These are phyloP conservation scores for Diddensiella caesifluorescens DNA, from an alignment of 805 yeast species.

Conservation along the genomic window DNA sequence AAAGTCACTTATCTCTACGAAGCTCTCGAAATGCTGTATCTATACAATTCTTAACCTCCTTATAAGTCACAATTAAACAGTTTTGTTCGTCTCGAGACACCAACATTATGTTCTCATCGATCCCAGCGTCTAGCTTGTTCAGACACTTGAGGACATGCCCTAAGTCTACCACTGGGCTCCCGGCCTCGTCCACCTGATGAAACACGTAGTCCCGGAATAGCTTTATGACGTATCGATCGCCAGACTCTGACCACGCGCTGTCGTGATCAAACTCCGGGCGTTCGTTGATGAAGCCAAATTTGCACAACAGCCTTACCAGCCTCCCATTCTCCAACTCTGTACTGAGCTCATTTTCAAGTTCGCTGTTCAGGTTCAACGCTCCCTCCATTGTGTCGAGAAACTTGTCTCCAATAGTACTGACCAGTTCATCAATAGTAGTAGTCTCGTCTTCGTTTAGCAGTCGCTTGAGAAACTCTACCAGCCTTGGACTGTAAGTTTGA, in stretches of 20 bases:
- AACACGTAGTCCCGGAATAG: conserved; percentile 81
- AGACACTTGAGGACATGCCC: conserved; percentile 72
- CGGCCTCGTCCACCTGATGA: conserved; percentile 73
- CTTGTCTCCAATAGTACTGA: conserved; percentile 19
- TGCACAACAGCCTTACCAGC: conserved; percentile 72
- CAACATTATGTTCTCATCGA: conserved; percentile 73
- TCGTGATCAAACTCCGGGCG: conserved; percentile 61
- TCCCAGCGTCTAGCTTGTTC: conserved; percentile 89
- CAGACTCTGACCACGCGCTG: conserved; percentile 65
- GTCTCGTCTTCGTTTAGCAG: conserved; percentile 12
- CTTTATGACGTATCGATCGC: conserved; percentile 65
- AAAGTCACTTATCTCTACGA: conserved; percentile 29
- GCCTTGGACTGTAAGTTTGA: conserved; percentile 21
- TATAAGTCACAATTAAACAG: conserved; percentile 79
- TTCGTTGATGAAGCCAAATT: conserved; percentile 71
- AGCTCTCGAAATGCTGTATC: conserved; percentile 63
- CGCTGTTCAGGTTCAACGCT: conserved; percentile 21
- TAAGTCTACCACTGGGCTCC: conserved; percentile 73
- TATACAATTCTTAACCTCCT: conserved; percentile 65
- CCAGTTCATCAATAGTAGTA: conserved; percentile 11
- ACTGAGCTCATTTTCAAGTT: conserved; percentile 39
- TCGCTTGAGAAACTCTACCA: conserved; percentile 23
- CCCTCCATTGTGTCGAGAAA: conserved; percentile 20
- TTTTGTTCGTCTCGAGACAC: conserved; percentile 81
- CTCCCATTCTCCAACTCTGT: conserved; percentile 86